A percentile compares a stretch with the other conserved stretches of the same genome.
Evolutionary conservation across 768 basidiomycete genomes (phyloP).

Genomic region (Pholiota conissans): DNA sequence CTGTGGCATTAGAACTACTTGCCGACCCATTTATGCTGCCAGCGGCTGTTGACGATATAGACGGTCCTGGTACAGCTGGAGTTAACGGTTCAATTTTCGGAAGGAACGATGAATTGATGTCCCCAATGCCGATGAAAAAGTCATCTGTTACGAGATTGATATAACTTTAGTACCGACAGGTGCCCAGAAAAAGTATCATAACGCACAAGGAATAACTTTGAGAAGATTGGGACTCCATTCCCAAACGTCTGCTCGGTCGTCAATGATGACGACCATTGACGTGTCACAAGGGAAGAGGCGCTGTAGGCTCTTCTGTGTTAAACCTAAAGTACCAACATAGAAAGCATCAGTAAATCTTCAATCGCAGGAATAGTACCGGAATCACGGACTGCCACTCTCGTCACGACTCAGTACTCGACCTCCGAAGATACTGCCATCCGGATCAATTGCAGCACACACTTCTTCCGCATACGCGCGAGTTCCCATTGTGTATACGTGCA

Average conservation of each 20-base stretch:
- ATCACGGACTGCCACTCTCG: conserved; percentile 88
- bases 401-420: conserved; percentile 89
- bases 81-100: conserved; percentile 70
- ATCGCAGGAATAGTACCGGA: neutral
- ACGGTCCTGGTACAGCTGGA: conserved; percentile 30
- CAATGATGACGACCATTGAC: conserved; percentile 98
- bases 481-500: conserved; percentile 99
- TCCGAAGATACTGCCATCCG: conserved; percentile 81
- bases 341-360: conserved; percentile 12
- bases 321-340: conserved; percentile 43
- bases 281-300: conserved; percentile 95
- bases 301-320: conserved; percentile 90
- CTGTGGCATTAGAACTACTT: neutral
- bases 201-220: conserved; percentile 92
- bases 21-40: conserved; percentile 13
- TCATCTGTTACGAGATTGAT: conserved; percentile 62
- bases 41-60: conserved; percentile 17
- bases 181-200: neutral
- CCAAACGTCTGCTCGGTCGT: conserved; percentile 99
- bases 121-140: conserved; percentile 97
- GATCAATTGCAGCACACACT: conserved; percentile 93
- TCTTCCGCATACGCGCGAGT: conserved; percentile 95
- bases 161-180: neutral
- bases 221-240: conserved; percentile 95
- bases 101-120: conserved; percentile 94